phyloP scores from a whole-genome alignment of 1,139 yeast species.

The Pichia sp. region DNA sequence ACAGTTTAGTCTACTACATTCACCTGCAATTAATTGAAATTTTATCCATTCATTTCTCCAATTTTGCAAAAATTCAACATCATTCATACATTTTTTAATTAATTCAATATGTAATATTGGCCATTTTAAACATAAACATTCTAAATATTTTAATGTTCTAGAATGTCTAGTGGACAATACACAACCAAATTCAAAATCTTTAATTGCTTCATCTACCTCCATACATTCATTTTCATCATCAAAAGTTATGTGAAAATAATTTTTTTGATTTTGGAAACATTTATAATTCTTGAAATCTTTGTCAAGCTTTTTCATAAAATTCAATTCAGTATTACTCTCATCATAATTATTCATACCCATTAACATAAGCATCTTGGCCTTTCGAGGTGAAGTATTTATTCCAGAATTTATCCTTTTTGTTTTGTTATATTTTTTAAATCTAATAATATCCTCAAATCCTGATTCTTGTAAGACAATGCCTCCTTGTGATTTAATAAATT shows the following conservation, averaged over 20 bases:
- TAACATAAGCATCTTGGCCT: neutral
- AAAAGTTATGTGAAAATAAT: conserved; percentile 25
- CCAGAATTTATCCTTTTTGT: neutral
- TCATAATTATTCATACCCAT: neutral
- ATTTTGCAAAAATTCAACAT: conserved; percentile 20
- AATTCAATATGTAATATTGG: conserved; percentile 66
- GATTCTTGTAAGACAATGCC: conserved; percentile 11
- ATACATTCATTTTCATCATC: conserved; percentile 31
- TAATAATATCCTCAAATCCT: conserved; percentile 12
- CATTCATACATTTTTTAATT: conserved; percentile 46
- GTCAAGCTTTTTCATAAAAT: neutral
- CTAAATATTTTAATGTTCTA: conserved; percentile 74
- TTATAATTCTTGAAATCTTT: conserved; percentile 4
- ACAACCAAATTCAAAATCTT: conserved; percentile 50
- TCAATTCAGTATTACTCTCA: neutral
- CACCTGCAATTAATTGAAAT: conserved; percentile 72
- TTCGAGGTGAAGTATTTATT: conserved; percentile 8
- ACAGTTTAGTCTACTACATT: conserved; percentile 31
- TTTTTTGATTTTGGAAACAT: conserved; percentile 39
- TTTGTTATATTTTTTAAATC: neutral
- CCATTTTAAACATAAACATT: conserved; percentile 84
- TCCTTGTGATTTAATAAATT: conserved; percentile 11
- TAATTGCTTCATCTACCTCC: conserved; percentile 1
- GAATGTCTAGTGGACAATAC: conserved; percentile 51
- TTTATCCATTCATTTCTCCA: conserved; percentile 38